Conservation (phyloP, 495 filamentous ascomycete genomes). For the Lophiostoma macrostomum region DNA sequence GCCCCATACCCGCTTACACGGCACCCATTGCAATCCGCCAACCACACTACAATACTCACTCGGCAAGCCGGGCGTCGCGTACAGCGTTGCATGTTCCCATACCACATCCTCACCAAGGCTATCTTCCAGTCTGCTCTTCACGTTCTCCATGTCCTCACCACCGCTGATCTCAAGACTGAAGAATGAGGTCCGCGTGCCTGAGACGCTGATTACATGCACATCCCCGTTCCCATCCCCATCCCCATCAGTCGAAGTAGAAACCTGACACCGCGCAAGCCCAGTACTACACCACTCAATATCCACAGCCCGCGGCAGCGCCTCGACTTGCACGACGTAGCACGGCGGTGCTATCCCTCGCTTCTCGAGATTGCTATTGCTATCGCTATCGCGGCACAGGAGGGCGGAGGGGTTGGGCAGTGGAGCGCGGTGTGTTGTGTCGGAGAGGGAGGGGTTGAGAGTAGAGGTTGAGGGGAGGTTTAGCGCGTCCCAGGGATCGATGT, state of each 20-base stretch:
- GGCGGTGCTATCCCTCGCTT: conserved; percentile 51
- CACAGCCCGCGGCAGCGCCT: conserved; percentile 63
- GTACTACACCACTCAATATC: conserved; percentile 54
- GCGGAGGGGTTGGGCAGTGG: conserved; percentile 32
- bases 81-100: conserved; percentile 14
- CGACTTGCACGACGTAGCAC: conserved; percentile 69
- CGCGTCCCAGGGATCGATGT: conserved; percentile 72
- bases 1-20: conserved; percentile 24
- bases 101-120: neutral
- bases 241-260: no score
- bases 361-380: conserved; percentile 25
- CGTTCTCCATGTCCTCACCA: neutral
- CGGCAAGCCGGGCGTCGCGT: neutral
- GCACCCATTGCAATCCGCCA: conserved; percentile 16
- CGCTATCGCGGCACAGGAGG: no score
- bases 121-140: neutral
- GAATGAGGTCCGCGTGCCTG: neutral
- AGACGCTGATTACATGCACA: neutral
- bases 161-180: conserved; percentile 1
- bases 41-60: neutral
- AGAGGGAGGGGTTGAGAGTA: no score
- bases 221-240: no score
- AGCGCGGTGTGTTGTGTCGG: conserved; percentile 10
- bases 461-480: conserved; percentile 42
- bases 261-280: conserved; percentile 14